phyloP scores from a whole-genome alignment of 768 basidiomycete genomes.

The Boletus eberwhitei region DNA sequence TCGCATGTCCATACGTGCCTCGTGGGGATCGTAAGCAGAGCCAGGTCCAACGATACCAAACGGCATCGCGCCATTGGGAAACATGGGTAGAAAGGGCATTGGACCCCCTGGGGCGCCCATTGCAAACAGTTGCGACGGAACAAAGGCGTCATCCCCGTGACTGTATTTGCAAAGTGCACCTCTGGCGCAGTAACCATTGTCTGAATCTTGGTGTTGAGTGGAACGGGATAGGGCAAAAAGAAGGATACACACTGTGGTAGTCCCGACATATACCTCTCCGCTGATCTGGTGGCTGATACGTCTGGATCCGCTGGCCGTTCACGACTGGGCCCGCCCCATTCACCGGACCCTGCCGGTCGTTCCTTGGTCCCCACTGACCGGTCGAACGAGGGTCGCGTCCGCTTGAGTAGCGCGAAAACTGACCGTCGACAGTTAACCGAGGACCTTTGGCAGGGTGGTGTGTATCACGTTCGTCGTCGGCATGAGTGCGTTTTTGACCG shows the following conservation, averaged over 20 bases:
- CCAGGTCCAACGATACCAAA: slow-evolving; percentile 48
- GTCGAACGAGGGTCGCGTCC: slow-evolving; percentile 40
- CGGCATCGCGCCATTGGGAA: slow-evolving; percentile 51
- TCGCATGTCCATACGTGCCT: slow-evolving; percentile 78
- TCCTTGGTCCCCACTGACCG: slow-evolving; percentile 40
- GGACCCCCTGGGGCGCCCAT: slow-evolving; percentile 42
- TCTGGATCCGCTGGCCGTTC: slow-evolving; percentile 50
- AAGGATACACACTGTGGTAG: slow-evolving; percentile 75
- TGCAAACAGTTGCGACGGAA: slow-evolving; percentile 66
- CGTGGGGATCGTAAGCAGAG: slow-evolving; percentile 71
- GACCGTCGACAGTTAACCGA: slow-evolving; percentile 59
- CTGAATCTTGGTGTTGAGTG: slow-evolving; percentile 39
- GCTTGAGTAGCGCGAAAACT: slow-evolving; percentile 60
- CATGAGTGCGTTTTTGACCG: slow-evolving; percentile 61
- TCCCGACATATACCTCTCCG: slow-evolving; percentile 82
- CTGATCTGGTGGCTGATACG: slow-evolving; percentile 70
- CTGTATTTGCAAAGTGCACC: slow-evolving; percentile 89
- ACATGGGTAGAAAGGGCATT: slow-evolving; percentile 72
- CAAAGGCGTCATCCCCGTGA: slow-evolving; percentile 85
- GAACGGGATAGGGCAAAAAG: slow-evolving; percentile 1
- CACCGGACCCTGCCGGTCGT: slow-evolving; percentile 28
- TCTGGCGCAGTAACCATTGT: slow-evolving; percentile 87
- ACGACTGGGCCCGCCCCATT: slow-evolving; percentile 26
- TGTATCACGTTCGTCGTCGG: slow-evolving; percentile 59
- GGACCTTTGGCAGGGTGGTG: slow-evolving; percentile 68